Evolutionary conservation across 108 stramenopile genomes (phyloP).

Genomic region (Aureococcus anophagefferens): DNA sequence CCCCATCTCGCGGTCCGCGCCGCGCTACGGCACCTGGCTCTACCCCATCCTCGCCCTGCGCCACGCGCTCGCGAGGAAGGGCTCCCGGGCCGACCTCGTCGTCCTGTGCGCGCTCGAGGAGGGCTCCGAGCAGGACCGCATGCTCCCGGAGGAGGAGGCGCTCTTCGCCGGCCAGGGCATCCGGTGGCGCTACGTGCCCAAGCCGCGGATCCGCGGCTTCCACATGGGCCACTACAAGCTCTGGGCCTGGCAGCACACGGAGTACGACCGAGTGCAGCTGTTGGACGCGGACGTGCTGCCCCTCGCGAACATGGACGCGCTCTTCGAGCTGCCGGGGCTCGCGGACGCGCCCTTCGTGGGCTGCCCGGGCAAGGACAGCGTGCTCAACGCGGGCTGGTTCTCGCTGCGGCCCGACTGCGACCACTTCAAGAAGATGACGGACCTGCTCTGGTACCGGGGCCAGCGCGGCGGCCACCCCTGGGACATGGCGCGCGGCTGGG

Average conservation of each 20-base stretch:
- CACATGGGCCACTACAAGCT: not conserved
- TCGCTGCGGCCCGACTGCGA: not conserved
- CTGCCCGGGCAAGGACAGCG: not conserved
- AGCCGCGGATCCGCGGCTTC: not conserved
- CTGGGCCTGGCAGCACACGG: constrained; percentile 23
- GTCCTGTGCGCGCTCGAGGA: not conserved
- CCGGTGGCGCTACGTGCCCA: not conserved
- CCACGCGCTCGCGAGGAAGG: not conserved
- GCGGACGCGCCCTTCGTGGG: not conserved
- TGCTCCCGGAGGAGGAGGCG: not conserved
- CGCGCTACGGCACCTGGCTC: not conserved
- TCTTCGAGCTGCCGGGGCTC: constrained; percentile 47
- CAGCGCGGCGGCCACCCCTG: not conserved
- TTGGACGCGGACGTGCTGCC: constrained; percentile 63
- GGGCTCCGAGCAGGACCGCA: not conserved
- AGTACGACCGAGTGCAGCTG: constrained; percentile 55
- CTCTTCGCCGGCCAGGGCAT: not conserved
- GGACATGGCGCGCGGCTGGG: not conserved
- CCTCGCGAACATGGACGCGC: constrained; percentile 46
- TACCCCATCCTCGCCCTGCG: not conserved
- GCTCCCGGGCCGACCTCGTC: not conserved
- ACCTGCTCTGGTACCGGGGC: not conserved
- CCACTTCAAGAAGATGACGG: not conserved
- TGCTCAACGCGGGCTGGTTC: not conserved
- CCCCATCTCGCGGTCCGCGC: not conserved